These are phyloP conservation scores for Wickerhamiella azymoides DNA, from an alignment of 805 yeast species.

Conservation along the genomic window DNA sequence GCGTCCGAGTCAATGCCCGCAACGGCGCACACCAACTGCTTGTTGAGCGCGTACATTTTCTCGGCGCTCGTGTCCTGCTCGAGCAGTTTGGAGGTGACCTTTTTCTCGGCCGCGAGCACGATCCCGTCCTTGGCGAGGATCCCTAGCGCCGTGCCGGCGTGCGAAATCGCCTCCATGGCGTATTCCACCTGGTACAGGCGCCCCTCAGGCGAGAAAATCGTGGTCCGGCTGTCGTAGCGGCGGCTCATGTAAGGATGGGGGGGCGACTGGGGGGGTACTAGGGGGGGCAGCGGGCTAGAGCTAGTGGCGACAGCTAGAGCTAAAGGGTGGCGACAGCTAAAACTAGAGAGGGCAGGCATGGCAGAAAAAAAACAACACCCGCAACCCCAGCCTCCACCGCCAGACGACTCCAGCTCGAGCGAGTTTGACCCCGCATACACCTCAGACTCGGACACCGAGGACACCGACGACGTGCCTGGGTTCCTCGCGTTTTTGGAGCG, in stretches of 20 bases:
- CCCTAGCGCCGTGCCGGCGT: constrained; percentile 75
- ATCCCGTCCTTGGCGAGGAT: constrained; percentile 72
- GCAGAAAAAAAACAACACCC: too few relatives aligned
- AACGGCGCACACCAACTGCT: constrained; percentile 65
- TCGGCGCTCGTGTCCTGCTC: constrained; percentile 93
- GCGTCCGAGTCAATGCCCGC: constrained; percentile 99
- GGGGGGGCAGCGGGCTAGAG: too few relatives aligned
- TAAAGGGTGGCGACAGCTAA: not conserved
- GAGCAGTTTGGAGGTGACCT: constrained; percentile 79
- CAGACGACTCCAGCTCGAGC: not conserved
- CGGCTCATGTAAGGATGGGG: constrained; percentile 39
- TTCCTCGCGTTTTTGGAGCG: not conserved
- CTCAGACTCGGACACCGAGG: not conserved
- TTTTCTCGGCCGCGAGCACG: constrained; percentile 92
- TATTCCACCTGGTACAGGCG: constrained; percentile 93
- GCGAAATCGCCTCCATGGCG: constrained; percentile 80
- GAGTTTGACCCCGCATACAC: not conserved
- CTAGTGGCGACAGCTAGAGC: not conserved
- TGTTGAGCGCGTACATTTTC: constrained; percentile 75
- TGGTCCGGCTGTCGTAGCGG: constrained; percentile 98
- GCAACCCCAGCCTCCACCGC: not conserved
- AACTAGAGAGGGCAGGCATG: too few relatives aligned
- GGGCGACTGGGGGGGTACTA: too few relatives aligned
- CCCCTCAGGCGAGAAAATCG: constrained; percentile 98
- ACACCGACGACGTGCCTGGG: not conserved